phyloP scores from a whole-genome alignment of 176 grass and related monocot genomes.

The Carex pumila region DNA sequence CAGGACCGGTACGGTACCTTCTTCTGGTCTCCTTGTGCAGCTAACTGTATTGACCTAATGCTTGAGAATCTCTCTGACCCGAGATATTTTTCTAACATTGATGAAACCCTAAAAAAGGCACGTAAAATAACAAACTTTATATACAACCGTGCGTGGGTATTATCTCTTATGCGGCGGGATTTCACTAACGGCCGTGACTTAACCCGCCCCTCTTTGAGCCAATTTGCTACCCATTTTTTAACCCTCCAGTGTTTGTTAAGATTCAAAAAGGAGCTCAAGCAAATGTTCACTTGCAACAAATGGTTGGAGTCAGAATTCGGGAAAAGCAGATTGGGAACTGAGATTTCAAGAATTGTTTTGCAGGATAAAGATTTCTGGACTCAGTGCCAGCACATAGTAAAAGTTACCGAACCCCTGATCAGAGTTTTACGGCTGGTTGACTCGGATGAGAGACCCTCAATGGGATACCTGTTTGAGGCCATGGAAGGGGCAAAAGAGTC shows the following conservation, averaged over 20 bases:
- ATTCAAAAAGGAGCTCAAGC: constrained; percentile 27
- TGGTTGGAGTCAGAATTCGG: constrained; percentile 29
- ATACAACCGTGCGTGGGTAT: constrained; percentile 33
- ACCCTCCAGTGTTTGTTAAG: constrained; percentile 27
- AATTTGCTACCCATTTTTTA: constrained; percentile 28
- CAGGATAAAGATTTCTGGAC: constrained; percentile 39
- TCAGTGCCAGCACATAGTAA: constrained; percentile 26
- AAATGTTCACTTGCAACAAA: constrained; percentile 28
- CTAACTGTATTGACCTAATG: constrained; percentile 41
- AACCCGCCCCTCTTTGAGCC: constrained; percentile 11
- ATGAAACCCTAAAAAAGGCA: constrained; percentile 41
- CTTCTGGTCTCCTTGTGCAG: constrained; percentile 39
- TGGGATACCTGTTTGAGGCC: constrained; percentile 36
- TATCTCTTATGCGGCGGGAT: constrained; percentile 32
- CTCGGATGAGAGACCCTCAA: constrained; percentile 30
- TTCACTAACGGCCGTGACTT: constrained; percentile 34
- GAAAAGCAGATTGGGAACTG: constrained; percentile 16
- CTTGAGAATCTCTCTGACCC: constrained; percentile 27
- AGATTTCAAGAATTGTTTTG: constrained; percentile 28
- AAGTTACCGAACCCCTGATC: constrained; percentile 26
- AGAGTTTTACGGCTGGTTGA: constrained; percentile 20
- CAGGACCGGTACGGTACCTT: constrained; percentile 34
- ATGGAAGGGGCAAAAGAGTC: constrained; percentile 35
- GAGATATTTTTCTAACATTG: constrained; percentile 34
- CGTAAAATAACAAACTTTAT: constrained; percentile 37